Conservation (phyloP, 2,329 filamentous ascomycete genomes). For the Cucurbitaria berberidis region DNA sequence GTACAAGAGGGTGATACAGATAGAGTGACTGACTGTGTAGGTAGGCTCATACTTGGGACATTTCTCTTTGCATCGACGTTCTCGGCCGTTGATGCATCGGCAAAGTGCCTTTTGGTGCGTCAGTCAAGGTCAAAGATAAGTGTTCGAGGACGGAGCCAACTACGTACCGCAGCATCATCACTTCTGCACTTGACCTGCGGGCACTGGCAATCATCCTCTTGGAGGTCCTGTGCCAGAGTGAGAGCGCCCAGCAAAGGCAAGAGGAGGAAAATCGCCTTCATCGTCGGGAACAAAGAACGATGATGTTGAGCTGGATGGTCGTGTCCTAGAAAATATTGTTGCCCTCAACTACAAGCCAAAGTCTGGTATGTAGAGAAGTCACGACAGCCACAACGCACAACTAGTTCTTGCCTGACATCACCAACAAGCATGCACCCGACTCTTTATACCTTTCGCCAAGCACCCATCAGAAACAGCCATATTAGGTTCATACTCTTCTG, state of each 20-base stretch:
- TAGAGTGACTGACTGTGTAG: neutral
- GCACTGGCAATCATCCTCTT: conserved; percentile 25
- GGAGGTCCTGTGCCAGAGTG: conserved; percentile 20
- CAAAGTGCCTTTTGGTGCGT: conserved; percentile 29
- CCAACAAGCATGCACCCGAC: neutral
- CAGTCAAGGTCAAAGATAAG: neutral
- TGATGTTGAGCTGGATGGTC: neutral
- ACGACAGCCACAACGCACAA: neutral
- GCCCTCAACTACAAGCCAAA: neutral
- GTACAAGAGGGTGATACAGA: neutral
- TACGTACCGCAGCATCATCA: conserved; percentile 26
- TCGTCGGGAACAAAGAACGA: conserved; percentile 1
- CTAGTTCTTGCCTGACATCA: neutral
- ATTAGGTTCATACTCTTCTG: conserved; percentile 2
- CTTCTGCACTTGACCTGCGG: conserved; percentile 36
- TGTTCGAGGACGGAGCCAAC: neutral
- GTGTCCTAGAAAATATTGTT: neutral
- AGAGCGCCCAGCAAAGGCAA: conserved; percentile 23
- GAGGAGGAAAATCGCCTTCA: conserved; percentile 31
- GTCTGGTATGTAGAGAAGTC: neutral
- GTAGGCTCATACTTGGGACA: conserved; percentile 31
- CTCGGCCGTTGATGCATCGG: conserved; percentile 34
- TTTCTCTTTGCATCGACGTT: conserved; percentile 26
- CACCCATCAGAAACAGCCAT: neutral
- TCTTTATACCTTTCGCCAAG: conserved; percentile 12